These are phyloP conservation scores for Abortiporus biennis DNA, from an alignment of 1,284 basidiomycete genomes.

Conservation along the genomic window DNA sequence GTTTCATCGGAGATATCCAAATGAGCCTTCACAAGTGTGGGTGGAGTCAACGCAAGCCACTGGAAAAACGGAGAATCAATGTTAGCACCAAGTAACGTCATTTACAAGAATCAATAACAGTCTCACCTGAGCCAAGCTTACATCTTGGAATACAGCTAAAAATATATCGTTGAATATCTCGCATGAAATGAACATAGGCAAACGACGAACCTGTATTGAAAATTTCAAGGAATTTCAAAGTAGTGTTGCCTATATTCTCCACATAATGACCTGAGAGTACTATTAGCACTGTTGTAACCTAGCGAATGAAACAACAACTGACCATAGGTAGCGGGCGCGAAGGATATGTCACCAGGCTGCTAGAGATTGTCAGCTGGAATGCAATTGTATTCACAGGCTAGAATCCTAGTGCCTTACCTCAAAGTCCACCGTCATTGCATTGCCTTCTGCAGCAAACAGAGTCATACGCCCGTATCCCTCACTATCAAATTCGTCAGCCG, in stretches of 20 bases:
- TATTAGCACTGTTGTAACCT: neutral
- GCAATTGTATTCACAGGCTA: constrained; percentile 14
- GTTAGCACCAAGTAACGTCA: no score
- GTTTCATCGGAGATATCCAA: constrained; percentile 43
- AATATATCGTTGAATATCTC: neutral
- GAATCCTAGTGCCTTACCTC: constrained; percentile 28
- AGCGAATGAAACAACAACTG: constrained; percentile 6
- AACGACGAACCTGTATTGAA: constrained; percentile 41
- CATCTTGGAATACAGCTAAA: constrained; percentile 47
- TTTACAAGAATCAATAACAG: no score
- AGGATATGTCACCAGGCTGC: constrained; percentile 24
- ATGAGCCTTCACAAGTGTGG: constrained; percentile 51
- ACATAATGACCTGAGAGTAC: constrained; percentile 47
- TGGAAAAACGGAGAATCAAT: constrained; percentile 15
- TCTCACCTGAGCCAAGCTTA: constrained; percentile 46
- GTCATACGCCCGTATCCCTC: constrained; percentile 56
- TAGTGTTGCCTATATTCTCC: constrained; percentile 62
- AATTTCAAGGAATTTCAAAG: constrained; percentile 55
- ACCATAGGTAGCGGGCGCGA: constrained; percentile 49
- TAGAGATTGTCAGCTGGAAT: neutral
- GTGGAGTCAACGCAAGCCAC: constrained; percentile 60
- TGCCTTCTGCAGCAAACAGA: constrained; percentile 54
- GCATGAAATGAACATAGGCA: neutral
- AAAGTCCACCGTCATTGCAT: constrained; percentile 65
- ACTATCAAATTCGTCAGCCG: constrained; percentile 23